Evolutionary conservation across 371 early-diverging fungal species (phyloP), one percentile per base, ranked within the genome.

Genomic region (Mortierella sp.): DNA sequence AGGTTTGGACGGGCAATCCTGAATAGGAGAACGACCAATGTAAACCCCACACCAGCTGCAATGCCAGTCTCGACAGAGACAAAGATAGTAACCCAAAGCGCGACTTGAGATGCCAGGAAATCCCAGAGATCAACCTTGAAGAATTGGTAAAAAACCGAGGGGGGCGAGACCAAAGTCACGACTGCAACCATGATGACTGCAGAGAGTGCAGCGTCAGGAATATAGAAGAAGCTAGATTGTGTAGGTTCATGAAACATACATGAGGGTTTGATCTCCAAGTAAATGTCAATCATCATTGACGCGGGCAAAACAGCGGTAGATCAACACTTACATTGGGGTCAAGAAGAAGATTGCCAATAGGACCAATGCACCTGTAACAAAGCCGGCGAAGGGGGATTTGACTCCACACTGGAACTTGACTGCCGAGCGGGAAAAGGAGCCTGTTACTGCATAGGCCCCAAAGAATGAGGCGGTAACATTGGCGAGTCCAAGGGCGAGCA

Each of bases 351-450:
- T 81, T 23, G 93, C 84, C 16, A 94, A 64, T 4, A 93, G 69
- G 9, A 95, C 92, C 49, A 94, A 82, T 26, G 81, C 62, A 1
- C 88, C 92, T 0, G 93, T 91, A 80, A 93, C 78, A 34, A 93
- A 74, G 24, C 91, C 91, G 7, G 90, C 84, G 13, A 92, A 71
- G 0, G 97, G 95, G 0, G 95, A 90, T 55, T 86, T 85, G 62
- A 83, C 83, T 1, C 79, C 79, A 27, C 72, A 67, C 27, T 78
- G 79, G 54, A 81, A 65, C 80, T 91, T 92, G 69, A 95, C 88
- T 24, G 94, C 92, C 0, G 92, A 88, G 30, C 97, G 89, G 5
- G 94, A 91, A 80, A 96, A 95, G 3, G 94, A 91, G 34, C 94
- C 95, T 24, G 95, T 94, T 2, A 90, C 87, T 6, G 95, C 92